Evolutionary conservation across 176 grass and related monocot genomes (phyloP).

Genomic region (Avena atlantica): DNA sequence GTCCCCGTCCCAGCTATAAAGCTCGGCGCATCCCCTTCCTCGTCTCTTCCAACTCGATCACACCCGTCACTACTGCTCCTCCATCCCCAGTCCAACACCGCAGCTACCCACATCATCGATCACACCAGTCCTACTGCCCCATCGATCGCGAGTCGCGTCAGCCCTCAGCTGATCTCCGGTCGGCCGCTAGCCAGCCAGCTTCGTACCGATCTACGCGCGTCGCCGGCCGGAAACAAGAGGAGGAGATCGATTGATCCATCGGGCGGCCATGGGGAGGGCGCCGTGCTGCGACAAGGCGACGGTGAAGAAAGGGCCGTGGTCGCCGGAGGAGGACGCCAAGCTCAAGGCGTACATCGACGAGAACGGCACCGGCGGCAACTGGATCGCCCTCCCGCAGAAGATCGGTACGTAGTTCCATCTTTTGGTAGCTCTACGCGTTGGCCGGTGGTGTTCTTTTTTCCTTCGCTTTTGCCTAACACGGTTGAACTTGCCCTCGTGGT

Average conservation of each 20-base stretch:
- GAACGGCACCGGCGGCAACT: conserved; percentile 88
- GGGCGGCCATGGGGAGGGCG: conserved; percentile 72
- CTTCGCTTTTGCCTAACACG: not conserved
- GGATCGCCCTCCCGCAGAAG: conserved; percentile 97
- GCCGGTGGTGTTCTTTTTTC: conserved; percentile 14
- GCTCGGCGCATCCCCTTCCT: conserved; percentile 50
- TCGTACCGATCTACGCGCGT: not conserved
- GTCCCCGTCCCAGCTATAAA: conserved; percentile 60
- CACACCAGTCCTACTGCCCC: not conserved
- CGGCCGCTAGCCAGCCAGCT: not conserved
- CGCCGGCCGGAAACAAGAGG: not conserved
- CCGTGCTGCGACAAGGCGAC: conserved; percentile 99
- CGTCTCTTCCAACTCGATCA: conserved; percentile 49
- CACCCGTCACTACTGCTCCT: conserved; percentile 12
- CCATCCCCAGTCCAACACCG: not conserved
- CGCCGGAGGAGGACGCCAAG: conserved; percentile 91
- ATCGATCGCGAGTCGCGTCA: not conserved
- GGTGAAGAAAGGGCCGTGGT: conserved; percentile 98
- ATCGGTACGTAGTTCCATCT: conserved; percentile 62
- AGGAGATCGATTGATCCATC: not conserved
- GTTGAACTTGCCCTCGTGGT: not conserved
- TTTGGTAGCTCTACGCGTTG: not conserved
- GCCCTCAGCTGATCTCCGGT: not conserved
- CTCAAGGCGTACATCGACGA: conserved; percentile 93
- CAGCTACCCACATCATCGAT: not conserved